Percentiles rank a stretch among this genome's conserved stretches.
These are phyloP conservation scores for Tylopilus balloui DNA, from an alignment of 768 basidiomycete genomes.

Conservation along the genomic window DNA sequence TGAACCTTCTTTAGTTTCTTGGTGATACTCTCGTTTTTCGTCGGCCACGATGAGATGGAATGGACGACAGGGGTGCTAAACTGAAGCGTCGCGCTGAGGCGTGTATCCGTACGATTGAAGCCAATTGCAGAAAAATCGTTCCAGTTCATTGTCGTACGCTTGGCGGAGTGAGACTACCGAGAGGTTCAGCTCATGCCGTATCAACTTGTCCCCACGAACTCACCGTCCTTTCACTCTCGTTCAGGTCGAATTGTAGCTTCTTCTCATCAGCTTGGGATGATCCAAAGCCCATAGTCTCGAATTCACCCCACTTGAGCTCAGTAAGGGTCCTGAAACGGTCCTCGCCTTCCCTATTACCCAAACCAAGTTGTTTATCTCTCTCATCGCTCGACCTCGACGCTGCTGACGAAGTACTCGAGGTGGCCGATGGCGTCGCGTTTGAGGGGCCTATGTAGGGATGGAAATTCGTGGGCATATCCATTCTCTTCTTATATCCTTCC, in stretches of 20 bases:
- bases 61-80: constrained; percentile 59
- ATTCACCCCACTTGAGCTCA: constrained; percentile 89
- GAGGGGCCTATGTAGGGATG: constrained; percentile 43
- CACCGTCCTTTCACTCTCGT: constrained; percentile 75
- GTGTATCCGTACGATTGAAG: constrained; percentile 74
- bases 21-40: constrained; percentile 65
- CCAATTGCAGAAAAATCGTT: constrained; percentile 82
- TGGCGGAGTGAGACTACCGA: constrained; percentile 56
- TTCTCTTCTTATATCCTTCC: constrained; percentile 70
- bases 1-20: constrained; percentile 83
- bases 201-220: constrained; percentile 11
- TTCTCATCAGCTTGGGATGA: constrained; percentile 47
- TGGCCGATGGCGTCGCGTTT: constrained; percentile 35
- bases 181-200: constrained; percentile 7
- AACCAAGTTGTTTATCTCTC: constrained; percentile 28
- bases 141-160: constrained; percentile 86
- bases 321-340: constrained; percentile 77
- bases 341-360: constrained; percentile 44
- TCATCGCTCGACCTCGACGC: constrained; percentile 31
- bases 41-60: constrained; percentile 68
- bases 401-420: constrained; percentile 41
- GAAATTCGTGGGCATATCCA: constrained; percentile 60
- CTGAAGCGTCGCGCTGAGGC: constrained; percentile 75
- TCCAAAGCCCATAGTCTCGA: constrained; percentile 80
- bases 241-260: constrained; percentile 89